Conservation (phyloP, 441 rosid species). For the Capsella rubella region DNA sequence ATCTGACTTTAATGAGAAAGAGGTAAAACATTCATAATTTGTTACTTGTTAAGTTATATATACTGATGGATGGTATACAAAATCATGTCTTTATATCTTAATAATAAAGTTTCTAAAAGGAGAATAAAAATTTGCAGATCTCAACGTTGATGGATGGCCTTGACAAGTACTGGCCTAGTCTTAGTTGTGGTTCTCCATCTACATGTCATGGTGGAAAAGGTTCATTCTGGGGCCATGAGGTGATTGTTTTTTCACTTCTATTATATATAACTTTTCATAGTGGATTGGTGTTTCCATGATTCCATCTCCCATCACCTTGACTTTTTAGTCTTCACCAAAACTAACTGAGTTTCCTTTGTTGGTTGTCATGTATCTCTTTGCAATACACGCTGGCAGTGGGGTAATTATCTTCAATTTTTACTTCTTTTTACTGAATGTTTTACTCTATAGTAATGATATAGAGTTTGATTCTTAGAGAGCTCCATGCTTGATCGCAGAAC, state of each 20-base stretch:
- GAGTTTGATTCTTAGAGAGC: constrained; percentile 9
- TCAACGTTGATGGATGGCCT: constrained; percentile 65
- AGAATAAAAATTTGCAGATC: constrained; percentile 53
- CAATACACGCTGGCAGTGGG: constrained; percentile 73
- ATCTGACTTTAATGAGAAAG: constrained; percentile 65
- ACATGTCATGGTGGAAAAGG: constrained; percentile 81
- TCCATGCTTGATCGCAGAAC: background rate
- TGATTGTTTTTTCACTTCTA: constrained; percentile 37
- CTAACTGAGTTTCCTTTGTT: constrained; percentile 52
- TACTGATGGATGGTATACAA: background rate
- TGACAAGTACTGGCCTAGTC: constrained; percentile 86
- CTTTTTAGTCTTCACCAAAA: constrained; percentile 17
- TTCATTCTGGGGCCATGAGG: constrained; percentile 97
- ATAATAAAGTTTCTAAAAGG: constrained; percentile 6
- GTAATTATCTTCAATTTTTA: constrained; percentile 57
- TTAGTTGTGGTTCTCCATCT: constrained; percentile 73
- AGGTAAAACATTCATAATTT: constrained; percentile 52
- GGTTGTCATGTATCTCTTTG: constrained; percentile 47
- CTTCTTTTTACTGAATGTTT: background rate
- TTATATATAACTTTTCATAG: background rate
- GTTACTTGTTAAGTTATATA: background rate
- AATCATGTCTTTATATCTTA: constrained; percentile 1
- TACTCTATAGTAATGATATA: background rate
- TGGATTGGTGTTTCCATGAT: background rate
- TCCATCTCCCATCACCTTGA: background rate